phyloP scores from a whole-genome alignment of 2,329 filamentous ascomycete genomes.

The Emmonsia crescens region DNA sequence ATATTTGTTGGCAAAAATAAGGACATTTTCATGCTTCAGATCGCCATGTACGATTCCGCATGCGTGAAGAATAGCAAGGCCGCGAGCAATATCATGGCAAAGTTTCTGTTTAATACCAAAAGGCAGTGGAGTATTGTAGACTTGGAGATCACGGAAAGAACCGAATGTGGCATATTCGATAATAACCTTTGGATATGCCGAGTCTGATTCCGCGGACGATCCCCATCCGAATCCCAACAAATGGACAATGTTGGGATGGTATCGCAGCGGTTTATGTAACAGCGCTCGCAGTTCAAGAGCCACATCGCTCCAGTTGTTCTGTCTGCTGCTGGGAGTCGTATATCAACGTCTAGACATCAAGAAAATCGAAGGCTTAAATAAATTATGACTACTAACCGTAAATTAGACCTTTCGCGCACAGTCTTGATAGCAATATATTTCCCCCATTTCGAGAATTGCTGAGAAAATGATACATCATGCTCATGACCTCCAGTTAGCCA shows the following conservation, averaged over 20 bases:
- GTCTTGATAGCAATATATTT: slow-evolving; percentile 1
- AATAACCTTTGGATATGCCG: background rate
- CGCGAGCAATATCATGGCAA: slow-evolving; percentile 11
- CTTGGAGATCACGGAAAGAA: background rate
- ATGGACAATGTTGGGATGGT: slow-evolving; percentile 2
- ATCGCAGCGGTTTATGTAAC: slow-evolving; percentile 1
- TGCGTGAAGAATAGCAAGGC: slow-evolving; percentile 9
- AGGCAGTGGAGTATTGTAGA: background rate
- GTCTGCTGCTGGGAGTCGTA: background rate
- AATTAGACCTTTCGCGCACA: background rate
- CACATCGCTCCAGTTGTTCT: slow-evolving; percentile 1
- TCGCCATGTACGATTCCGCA: slow-evolving; percentile 11
- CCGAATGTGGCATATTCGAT: slow-evolving; percentile 2
- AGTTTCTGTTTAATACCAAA: slow-evolving; percentile 3
- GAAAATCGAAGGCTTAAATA: background rate
- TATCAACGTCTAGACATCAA: background rate
- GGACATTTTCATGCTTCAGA: slow-evolving; percentile 13
- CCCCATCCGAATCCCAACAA: slow-evolving; percentile 2
- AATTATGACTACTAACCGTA: background rate
- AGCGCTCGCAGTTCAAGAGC: slow-evolving; percentile 1
- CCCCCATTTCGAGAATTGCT: background rate
- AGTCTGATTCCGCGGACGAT: background rate
- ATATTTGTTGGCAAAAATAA: slow-evolving; percentile 8
- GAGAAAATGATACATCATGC: background rate
- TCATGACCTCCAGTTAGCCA: background rate